These are phyloP conservation scores for Scortechinia acanthostroma DNA, from an alignment of 2,329 filamentous ascomycete genomes.

Conservation along the genomic window DNA sequence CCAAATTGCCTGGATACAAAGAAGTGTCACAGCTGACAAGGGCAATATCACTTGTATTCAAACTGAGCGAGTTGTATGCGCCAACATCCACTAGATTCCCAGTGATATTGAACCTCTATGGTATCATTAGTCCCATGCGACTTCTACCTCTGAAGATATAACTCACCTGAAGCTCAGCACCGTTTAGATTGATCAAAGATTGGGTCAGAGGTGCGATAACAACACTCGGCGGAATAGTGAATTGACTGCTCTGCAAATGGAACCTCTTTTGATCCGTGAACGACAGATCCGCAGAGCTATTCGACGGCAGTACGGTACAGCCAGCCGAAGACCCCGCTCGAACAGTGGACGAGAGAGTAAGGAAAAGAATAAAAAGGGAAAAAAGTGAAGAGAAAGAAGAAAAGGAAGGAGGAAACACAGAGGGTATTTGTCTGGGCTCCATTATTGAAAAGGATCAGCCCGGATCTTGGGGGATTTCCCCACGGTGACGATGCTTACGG, in stretches of 20 bases:
- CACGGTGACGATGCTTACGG: too few relatives aligned
- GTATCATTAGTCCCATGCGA: too few relatives aligned
- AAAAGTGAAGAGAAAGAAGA: slow-evolving; percentile 3
- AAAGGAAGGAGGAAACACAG: slow-evolving; percentile 3
- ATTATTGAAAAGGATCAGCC: too few relatives aligned
- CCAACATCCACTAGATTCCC: neutral
- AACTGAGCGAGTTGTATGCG: neutral
- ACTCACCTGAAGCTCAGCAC: neutral
- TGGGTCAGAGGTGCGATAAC: neutral
- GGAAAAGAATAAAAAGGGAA: slow-evolving; percentile 3
- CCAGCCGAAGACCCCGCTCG: too few relatives aligned
- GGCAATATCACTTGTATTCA: neutral
- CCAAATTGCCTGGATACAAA: neutral
- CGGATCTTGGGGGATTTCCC: too few relatives aligned
- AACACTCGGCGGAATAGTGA: too few relatives aligned
- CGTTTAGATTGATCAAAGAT: neutral
- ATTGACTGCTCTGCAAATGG: too few relatives aligned
- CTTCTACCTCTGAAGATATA: too few relatives aligned
- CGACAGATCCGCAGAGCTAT: slow-evolving; percentile 14
- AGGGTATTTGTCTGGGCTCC: too few relatives aligned
- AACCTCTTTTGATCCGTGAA: too few relatives aligned
- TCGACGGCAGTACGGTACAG: slow-evolving; percentile 13
- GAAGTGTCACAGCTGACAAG: neutral
- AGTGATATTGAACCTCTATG: neutral
- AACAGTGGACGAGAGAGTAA: too few relatives aligned